phyloP scores from a whole-genome alignment of 768 basidiomycete species.

The Suillus placidus region DNA sequence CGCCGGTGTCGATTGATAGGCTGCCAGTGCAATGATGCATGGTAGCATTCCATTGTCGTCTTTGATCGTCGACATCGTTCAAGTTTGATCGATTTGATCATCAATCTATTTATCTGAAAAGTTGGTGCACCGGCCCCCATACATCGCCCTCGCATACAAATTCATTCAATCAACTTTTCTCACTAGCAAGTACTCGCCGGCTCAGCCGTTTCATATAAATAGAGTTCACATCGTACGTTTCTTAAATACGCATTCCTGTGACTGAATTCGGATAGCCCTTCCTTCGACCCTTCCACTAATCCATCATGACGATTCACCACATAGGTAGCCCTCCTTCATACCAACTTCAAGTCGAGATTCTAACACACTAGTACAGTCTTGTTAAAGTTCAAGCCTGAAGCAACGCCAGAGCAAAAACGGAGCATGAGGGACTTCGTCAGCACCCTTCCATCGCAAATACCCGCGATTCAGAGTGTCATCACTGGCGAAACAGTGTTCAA shows the following conservation, averaged over 20 bases:
- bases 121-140: no score
- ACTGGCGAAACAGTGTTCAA: slow-evolving; percentile 21
- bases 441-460: slow-evolving; percentile 20
- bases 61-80: not conserved
- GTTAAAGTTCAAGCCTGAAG: slow-evolving; percentile 25
- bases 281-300: not conserved
- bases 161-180: no score
- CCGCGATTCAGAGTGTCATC: slow-evolving; percentile 18
- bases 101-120: no score
- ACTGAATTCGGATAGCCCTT: not conserved
- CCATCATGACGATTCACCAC: slow-evolving; percentile 15
- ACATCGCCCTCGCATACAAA: no score
- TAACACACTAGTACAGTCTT: slow-evolving; percentile 18
- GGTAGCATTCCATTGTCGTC: not conserved
- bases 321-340: slow-evolving; percentile 15
- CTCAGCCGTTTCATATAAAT: not conserved
- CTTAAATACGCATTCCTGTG: not conserved
- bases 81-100: no score
- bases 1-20: no score
- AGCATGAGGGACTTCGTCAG: slow-evolving; percentile 10
- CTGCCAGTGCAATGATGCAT: no score
- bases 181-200: no score
- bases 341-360: not conserved
- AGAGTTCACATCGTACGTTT: not conserved
- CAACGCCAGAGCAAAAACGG: slow-evolving; percentile 10